phyloP scores from a whole-genome alignment of 345 rosid species.

The Toxicodendron radicans region DNA sequence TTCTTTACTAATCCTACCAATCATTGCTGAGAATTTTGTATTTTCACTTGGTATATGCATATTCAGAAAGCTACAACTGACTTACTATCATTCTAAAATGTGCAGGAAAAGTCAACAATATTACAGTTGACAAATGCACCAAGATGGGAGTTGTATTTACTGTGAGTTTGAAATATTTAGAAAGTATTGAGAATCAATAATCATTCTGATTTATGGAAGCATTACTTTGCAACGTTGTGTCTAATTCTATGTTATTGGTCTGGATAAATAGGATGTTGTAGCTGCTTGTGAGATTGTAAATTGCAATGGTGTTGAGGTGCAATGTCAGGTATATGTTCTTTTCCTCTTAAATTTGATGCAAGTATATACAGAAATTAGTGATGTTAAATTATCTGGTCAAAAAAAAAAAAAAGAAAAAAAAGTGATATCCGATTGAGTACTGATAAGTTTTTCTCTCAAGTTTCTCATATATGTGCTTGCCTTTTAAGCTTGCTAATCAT shows the following conservation, averaged over 20 bases:
- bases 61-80: constrained; percentile 16
- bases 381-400: neutral
- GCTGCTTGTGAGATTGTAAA: constrained; percentile 99
- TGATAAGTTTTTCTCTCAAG: neutral
- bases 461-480: neutral
- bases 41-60: constrained; percentile 3
- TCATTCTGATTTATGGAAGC: neutral
- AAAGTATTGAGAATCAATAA: neutral
- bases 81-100: constrained; percentile 19
- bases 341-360: neutral
- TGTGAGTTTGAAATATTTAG: constrained; percentile 49
- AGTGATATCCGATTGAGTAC: constrained; percentile 7
- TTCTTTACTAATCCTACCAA: neutral
- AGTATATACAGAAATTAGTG: no score
- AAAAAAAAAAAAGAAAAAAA: no score
- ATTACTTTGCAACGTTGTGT: constrained; percentile 4
- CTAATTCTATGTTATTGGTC: constrained; percentile 22
- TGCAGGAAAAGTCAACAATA: constrained; percentile 96
- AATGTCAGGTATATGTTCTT: constrained; percentile 77
- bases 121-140: constrained; percentile 91
- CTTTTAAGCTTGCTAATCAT: neutral
- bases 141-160: constrained; percentile 87
- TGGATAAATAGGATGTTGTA: constrained; percentile 76
- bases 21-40: neutral
- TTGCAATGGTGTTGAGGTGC: constrained; percentile 90